These are phyloP conservation scores for Metschnikowia proteae DNA, from an alignment of 805 yeast species.

Conservation along the genomic window DNA sequence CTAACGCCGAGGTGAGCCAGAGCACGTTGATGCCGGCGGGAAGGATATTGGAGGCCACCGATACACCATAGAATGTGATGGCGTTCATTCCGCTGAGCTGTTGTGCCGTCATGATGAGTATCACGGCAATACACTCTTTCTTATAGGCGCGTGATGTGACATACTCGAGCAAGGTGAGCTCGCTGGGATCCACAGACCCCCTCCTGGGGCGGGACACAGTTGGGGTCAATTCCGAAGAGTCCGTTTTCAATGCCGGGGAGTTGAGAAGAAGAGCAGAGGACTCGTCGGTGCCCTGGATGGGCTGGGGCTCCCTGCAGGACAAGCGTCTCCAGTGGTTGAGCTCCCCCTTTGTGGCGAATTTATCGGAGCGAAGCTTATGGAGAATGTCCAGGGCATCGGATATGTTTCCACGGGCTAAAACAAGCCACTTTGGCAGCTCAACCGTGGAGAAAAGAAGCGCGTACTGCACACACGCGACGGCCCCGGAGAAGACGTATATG, in stretches of 20 bases:
- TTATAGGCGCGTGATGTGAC: constrained; percentile 19
- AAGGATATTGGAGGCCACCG: constrained; percentile 15
- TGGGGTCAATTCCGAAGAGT: neutral
- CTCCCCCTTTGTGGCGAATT: constrained; percentile 28
- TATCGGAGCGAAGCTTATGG: constrained; percentile 28
- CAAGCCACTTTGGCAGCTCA: constrained; percentile 43
- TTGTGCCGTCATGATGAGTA: constrained; percentile 36
- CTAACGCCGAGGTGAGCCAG: constrained; percentile 17
- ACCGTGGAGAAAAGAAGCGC: constrained; percentile 30
- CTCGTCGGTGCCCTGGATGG: neutral
- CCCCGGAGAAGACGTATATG: constrained; percentile 26
- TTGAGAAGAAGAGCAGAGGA: constrained; percentile 5
- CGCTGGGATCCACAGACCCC: constrained; percentile 28
- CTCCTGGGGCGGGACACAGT: neutral
- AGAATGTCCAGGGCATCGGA: constrained; percentile 27
- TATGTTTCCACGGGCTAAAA: constrained; percentile 28
- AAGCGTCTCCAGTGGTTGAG: constrained; percentile 36
- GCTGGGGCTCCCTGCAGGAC: constrained; percentile 11
- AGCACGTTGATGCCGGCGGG: constrained; percentile 16
- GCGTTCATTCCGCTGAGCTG: constrained; percentile 32
- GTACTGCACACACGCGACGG: constrained; percentile 28
- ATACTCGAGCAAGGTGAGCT: constrained; percentile 21
- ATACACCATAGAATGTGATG: constrained; percentile 24
- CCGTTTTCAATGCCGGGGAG: neutral
- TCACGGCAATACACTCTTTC: constrained; percentile 28